phyloP scores from a whole-genome alignment of 1,139 yeast genomes.

The Yamadazyma spencermartinsiae region DNA sequence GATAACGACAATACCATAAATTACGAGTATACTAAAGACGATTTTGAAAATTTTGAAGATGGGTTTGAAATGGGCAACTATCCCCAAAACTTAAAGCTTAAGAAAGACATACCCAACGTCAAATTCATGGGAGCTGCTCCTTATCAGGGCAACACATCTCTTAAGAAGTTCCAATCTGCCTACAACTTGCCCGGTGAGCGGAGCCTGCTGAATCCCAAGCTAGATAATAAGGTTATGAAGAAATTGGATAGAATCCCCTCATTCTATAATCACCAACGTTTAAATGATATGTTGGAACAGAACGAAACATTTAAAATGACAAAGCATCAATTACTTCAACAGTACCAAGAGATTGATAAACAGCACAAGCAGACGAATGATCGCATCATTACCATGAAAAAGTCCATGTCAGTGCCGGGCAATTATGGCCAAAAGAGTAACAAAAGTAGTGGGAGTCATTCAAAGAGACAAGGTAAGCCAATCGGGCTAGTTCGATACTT shows the following conservation, averaged over 20 bases:
- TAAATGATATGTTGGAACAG: conserved; percentile 16
- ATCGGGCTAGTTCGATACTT: conserved; percentile 37
- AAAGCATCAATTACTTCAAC: conserved; percentile 17
- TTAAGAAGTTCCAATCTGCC: conserved; percentile 13
- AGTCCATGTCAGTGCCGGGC: conserved; percentile 16
- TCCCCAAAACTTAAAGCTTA: conserved; percentile 13
- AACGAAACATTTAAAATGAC: conserved; percentile 15
- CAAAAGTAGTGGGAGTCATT: conserved; percentile 1
- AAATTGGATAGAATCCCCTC: conserved; percentile 47
- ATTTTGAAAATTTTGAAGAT: conserved; percentile 41
- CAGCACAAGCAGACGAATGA: conserved; percentile 18
- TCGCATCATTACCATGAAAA: conserved; percentile 15
- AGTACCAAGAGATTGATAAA: conserved; percentile 18
- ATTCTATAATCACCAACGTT: conserved; percentile 26
- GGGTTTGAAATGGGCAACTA: conserved; percentile 24
- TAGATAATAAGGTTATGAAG: conserved; percentile 34
- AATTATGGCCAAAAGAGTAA: conserved; percentile 2
- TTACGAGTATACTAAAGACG: conserved; percentile 41
- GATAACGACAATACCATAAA: conserved; percentile 38
- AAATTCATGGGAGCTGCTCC: conserved; percentile 1
- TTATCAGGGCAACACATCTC: conserved; percentile 1
- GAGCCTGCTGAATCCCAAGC: conserved; percentile 21
- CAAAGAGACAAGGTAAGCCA: conserved; percentile 13
- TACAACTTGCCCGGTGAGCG: conserved; percentile 13
- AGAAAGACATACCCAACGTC: conserved; percentile 31